Base-by-base conservation (phyloP, 2,329 filamentous ascomycete genomes). In the Colletotrichum sp. region DNA sequence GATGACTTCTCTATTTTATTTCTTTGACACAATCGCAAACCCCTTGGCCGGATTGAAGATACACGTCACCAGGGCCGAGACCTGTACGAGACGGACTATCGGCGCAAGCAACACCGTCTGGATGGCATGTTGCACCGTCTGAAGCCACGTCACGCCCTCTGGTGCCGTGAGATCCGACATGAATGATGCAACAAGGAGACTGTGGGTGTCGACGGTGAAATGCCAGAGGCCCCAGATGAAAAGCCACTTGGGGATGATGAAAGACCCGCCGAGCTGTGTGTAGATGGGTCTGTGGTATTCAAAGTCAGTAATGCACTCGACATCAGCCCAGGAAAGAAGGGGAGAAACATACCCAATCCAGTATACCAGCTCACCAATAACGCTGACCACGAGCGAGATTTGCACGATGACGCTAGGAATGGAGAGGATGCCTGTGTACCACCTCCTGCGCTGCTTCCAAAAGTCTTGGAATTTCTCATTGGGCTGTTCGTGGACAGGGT, bases 361-460 rank as follows among this genome's bases (percentile, higher is more conserved):
- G 65, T 59, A 68, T 4, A 68, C 65, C 2, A 68, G 18, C 12
- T 68, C 65, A 16, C 65, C 49, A 15, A 68, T 55, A 5, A 69
- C 66, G 49, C 66, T 55, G 2, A 69, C 49, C 6, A 69, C 66
- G 1, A 70, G 67, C 3, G 67, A 70, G 1, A 70, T 10, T 13
- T 70, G 26, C 16, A 70, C 67, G 13, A 70, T 30, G 34, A 70
- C 21, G 36, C 67, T 70, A 5, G 55, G 67, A 2, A 70, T 70
- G 3, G 67, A 70, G 21, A 70, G 55, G 10, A 70, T 70, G 16
- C 67, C 55, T 1, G 67, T 70, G 67, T 70, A 70, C 67, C 67
- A 70, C 12, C 67, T 62, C 36, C 67, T 63, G 13, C 67, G 67
- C 36, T 70, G 67, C 67, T 70, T 70, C 67, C 67, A 70, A 28